phyloP scores from a whole-genome alignment of 176 grass and related monocot genomes.

The Lolium perenne region DNA sequence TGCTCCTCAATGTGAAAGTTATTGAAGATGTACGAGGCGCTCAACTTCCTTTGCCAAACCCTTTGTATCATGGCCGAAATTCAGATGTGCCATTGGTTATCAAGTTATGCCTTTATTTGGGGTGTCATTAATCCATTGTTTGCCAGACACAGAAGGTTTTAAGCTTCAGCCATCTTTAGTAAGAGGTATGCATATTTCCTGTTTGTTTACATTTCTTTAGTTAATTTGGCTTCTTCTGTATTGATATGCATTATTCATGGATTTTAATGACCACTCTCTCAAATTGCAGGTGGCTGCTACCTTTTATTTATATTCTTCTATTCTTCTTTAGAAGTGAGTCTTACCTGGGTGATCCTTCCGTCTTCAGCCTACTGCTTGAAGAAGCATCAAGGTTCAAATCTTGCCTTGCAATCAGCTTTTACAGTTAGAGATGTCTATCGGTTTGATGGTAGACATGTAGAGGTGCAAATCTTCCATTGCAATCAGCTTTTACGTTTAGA shows the following conservation, averaged over 20 bases:
- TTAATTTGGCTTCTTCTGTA: not conserved
- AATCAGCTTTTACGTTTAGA: slow-evolving; percentile 28
- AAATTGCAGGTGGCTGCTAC: slow-evolving; percentile 51
- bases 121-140: not conserved
- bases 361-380: not conserved
- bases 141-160: not conserved
- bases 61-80: not conserved
- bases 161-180: slow-evolving; percentile 47
- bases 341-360: not conserved
- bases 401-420: slow-evolving; percentile 30
- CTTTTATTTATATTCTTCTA: not conserved
- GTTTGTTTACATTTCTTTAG: not conserved
- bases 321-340: slow-evolving; percentile 19
- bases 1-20: slow-evolving; percentile 53
- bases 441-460: not conserved
- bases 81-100: slow-evolving; percentile 11
- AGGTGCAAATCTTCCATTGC: not conserved
- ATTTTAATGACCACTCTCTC: not conserved
- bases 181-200: slow-evolving; percentile 48
- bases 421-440: not conserved
- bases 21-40: slow-evolving; percentile 38
- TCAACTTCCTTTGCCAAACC: slow-evolving; percentile 4
- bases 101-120: not conserved
- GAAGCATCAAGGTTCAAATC: slow-evolving; percentile 43
- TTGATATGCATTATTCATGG: not conserved